Conservation (phyloP, 306 rosid species). For the Rosa persica region DNA sequence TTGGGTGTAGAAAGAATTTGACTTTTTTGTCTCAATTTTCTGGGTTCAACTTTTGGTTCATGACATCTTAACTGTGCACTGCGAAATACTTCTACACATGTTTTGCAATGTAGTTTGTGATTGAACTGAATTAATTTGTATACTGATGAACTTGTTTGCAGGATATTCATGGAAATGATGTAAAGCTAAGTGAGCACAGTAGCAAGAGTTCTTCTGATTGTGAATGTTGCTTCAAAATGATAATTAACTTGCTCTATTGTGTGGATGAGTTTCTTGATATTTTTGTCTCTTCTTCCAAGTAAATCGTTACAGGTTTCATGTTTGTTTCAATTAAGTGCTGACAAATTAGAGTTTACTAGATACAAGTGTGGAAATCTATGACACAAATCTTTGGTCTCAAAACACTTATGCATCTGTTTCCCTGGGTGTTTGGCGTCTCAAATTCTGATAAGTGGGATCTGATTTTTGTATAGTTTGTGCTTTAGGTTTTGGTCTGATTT, state of each 20-base stretch:
- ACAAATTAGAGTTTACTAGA: neutral
- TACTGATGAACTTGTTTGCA: conserved; percentile 39
- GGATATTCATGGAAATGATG: conserved; percentile 81
- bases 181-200: conserved; percentile 53
- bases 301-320: neutral
- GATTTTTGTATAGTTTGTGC: too few relatives aligned
- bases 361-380: neutral
- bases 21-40: too few relatives aligned
- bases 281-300: neutral
- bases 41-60: too few relatives aligned
- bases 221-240: conserved; percentile 92
- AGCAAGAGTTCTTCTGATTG: conserved; percentile 80
- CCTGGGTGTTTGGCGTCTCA: neutral
- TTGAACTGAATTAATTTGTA: neutral
- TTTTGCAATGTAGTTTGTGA: neutral
- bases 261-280: neutral
- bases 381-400: neutral
- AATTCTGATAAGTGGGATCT: too few relatives aligned
- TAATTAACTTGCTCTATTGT: conserved; percentile 24
- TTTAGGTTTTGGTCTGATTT: too few relatives aligned
- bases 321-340: neutral
- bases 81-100: too few relatives aligned
- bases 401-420: neutral
- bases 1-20: too few relatives aligned
- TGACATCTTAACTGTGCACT: too few relatives aligned